These are phyloP conservation scores for Geotrichum reessii DNA, from an alignment of 1,139 yeast genomes.

Conservation along the genomic window DNA sequence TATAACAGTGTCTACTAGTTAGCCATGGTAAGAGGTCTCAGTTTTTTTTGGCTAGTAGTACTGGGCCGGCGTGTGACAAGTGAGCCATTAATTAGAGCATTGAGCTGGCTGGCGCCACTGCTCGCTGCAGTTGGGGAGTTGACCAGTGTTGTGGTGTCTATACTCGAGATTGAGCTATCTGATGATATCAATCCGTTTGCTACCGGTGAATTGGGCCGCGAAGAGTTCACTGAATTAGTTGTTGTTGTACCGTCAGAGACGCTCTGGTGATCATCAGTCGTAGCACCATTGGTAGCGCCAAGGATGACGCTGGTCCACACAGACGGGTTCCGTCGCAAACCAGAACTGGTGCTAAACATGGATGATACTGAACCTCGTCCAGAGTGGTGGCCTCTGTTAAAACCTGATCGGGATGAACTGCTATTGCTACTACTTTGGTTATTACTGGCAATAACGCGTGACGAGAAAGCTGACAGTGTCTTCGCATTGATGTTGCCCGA, in stretches of 20 bases:
- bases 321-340: slow-evolving; percentile 15
- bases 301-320: slow-evolving; percentile 15
- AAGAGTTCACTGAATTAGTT: neutral
- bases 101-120: neutral
- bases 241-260: neutral
- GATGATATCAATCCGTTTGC: neutral
- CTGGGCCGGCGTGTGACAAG: slow-evolving; percentile 1
- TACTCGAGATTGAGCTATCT: slow-evolving; percentile 7
- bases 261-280: neutral
- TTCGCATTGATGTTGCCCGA: slow-evolving; percentile 22
- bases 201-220: neutral
- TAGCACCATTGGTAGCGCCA: neutral
- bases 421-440: slow-evolving; percentile 4
- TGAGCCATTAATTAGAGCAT: neutral
- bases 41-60: slow-evolving; percentile 3
- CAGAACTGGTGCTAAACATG: slow-evolving; percentile 10
- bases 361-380: slow-evolving; percentile 2
- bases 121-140: neutral
- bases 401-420: neutral
- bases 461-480: slow-evolving; percentile 28
- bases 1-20: neutral
- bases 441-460: slow-evolving; percentile 3
- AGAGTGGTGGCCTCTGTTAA: neutral
- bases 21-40: slow-evolving; percentile 3
- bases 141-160: neutral